Evolutionary conservation across 169 alveolate genomes (phyloP).

Genomic region (Eimeria zaria): DNA sequence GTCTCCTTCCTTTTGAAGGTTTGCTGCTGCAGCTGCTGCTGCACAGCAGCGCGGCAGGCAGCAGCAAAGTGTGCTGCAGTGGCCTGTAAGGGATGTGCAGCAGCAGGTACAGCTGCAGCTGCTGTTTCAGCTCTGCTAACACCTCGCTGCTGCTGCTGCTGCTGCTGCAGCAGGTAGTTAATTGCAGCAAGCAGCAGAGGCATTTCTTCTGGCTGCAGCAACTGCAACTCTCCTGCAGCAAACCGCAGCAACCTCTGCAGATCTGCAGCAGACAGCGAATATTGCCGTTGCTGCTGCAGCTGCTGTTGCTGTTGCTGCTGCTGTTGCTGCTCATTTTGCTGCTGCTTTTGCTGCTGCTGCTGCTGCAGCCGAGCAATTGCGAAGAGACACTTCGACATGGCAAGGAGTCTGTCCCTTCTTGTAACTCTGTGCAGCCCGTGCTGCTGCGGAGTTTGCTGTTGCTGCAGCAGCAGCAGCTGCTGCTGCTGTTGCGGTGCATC

Average conservation of each 20-base stretch:
- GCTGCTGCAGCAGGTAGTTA: constrained; percentile 8
- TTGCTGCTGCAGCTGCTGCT: constrained; percentile 66
- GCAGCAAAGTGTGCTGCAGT: constrained; percentile 42
- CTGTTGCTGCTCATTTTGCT: constrained; percentile 27
- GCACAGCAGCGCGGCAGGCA: constrained; percentile 40
- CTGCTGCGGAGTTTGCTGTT: constrained; percentile 36
- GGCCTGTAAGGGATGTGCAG: background rate
- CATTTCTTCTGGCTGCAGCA: constrained; percentile 59
- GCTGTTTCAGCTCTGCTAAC: background rate
- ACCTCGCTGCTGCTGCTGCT: constrained; percentile 40
- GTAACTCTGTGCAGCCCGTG: constrained; percentile 34
- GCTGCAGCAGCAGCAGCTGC: too few species aligned
- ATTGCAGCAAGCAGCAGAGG: constrained; percentile 53
- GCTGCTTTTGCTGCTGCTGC: constrained; percentile 14
- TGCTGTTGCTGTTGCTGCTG: background rate
- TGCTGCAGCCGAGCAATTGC: constrained; percentile 31
- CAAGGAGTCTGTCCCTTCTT: constrained; percentile 20
- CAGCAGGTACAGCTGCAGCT: constrained; percentile 6
- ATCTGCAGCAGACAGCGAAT: background rate
- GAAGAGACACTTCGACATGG: constrained; percentile 23
- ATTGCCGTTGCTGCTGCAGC: background rate
- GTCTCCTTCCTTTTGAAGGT: background rate
- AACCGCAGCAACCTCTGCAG: constrained; percentile 15
- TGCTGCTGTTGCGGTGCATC: constrained; percentile 19
- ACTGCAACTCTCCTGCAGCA: constrained; percentile 6